Conservation (phyloP, 2,329 filamentous ascomycete species). For the Scedosporium aurantiacum region DNA sequence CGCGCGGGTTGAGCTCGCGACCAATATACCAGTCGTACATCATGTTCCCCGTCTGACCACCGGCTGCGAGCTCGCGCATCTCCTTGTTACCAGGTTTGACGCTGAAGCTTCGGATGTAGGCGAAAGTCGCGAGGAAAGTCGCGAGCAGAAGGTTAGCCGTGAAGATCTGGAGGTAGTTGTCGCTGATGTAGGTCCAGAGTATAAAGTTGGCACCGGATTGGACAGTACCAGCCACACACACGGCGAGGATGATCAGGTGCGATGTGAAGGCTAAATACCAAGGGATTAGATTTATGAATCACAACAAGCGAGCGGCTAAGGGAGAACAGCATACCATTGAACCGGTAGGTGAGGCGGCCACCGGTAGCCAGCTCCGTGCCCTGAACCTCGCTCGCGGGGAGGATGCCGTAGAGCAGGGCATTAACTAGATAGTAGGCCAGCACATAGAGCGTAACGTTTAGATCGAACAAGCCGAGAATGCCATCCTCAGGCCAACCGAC, state of each 20-base stretch:
- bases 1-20: constrained; percentile 82
- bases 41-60: constrained; percentile 72
- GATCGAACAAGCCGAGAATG: constrained; percentile 57
- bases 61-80: constrained; percentile 67
- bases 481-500: constrained; percentile 71
- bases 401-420: constrained; percentile 59
- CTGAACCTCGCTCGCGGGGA: constrained; percentile 62
- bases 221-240: constrained; percentile 62
- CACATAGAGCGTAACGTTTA: constrained; percentile 56
- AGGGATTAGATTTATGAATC: neutral
- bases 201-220: constrained; percentile 70
- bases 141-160: constrained; percentile 74
- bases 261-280: constrained; percentile 56
- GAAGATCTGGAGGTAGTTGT: constrained; percentile 79
- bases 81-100: constrained; percentile 65
- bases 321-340: constrained; percentile 48
- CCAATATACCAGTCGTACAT: constrained; percentile 97
- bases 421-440: constrained; percentile 70
- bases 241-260: constrained; percentile 60
- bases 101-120: constrained; percentile 73
- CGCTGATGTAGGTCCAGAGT: constrained; percentile 85
- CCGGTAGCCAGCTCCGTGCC: constrained; percentile 62
- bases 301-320: neutral
- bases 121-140: constrained; percentile 60
- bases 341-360: constrained; percentile 68